Base-by-base conservation (phyloP, 345 rosid genomes). In the Murraya koenigii region DNA sequence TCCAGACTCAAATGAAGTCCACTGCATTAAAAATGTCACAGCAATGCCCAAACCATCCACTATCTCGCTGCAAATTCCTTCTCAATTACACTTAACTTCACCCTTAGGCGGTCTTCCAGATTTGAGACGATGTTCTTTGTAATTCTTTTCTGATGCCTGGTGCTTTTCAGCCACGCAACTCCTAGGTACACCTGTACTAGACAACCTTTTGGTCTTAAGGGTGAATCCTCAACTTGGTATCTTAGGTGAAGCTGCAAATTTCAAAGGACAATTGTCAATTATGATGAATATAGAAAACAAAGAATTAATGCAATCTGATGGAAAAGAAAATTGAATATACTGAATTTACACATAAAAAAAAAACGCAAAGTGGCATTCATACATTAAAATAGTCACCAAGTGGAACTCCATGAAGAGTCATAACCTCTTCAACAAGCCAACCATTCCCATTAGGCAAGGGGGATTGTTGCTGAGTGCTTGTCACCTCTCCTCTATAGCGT, bases 121-220 rank as follows among this genome's bases (percentile, higher is more conserved):
- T 83, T 90, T 14, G 74, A 81, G 3, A 87, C 65, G 77, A 96
- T 80, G 84, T 93, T 93, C 85, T 92, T 93, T 9, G 98, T 81
- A 64, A 91, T 88, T 81, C 91, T 89, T 89, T 92, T 92, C 83
- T 84, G 91, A 72, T 96, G 92, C 80, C 75, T 82, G 7, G 90
- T 93, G 89, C 97, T 96, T 86, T 94, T 96, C 72, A 91, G 88
- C 99, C 99, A 96, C 41, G 91, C 96, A n/a, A 93, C 79, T 70
- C 97, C 99, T 60, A 88, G 83, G 71, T 72, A 88, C 28, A 93
- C 95, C 41, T 87, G 82, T 26, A 92, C 90, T 30, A 71, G 75
- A 66, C 95, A 89, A 55, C 90, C 82, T 79, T 89, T 90, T 66
- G 92, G 77, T 81, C 62, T 90, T 26, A 89, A 75, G 26, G 93